Conservation (phyloP, 2,329 filamentous ascomycete genomes). For the Exophiala sideris region DNA sequence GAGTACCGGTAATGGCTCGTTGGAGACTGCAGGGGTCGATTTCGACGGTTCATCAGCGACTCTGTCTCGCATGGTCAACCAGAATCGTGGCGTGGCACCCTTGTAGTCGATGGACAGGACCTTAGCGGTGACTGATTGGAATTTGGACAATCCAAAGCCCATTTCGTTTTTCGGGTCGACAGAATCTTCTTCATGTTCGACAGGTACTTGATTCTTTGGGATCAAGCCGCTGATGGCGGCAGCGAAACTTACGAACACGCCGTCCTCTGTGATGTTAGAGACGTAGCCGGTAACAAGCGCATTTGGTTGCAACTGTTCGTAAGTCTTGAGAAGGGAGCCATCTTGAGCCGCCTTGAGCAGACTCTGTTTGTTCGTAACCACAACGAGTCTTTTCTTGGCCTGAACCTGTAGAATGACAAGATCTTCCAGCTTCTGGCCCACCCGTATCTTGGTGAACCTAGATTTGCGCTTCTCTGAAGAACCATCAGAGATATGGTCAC, state of each 20-base stretch:
- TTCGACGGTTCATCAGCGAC: slow-evolving; percentile 39
- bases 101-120: slow-evolving; percentile 70
- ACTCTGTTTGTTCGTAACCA: slow-evolving; percentile 78
- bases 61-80: slow-evolving; percentile 57
- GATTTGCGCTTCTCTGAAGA: slow-evolving; percentile 73
- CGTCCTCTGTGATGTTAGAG: slow-evolving; percentile 75
- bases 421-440: slow-evolving; percentile 77
- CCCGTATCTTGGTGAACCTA: slow-evolving; percentile 73
- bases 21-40: slow-evolving; percentile 30
- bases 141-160: slow-evolving; percentile 74
- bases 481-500: slow-evolving; percentile 81
- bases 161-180: slow-evolving; percentile 63
- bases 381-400: slow-evolving; percentile 69
- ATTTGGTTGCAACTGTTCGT: slow-evolving; percentile 69
- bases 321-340: slow-evolving; percentile 65
- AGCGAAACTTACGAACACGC: slow-evolving; percentile 84
- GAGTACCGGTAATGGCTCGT: slow-evolving; percentile 38
- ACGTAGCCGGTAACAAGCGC: slow-evolving; percentile 73
- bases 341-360: slow-evolving; percentile 72
- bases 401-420: slow-evolving; percentile 86
- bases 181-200: slow-evolving; percentile 63
- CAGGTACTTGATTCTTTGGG: slow-evolving; percentile 71
- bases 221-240: slow-evolving; percentile 73
- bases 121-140: slow-evolving; percentile 70
- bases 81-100: slow-evolving; percentile 60